These are phyloP conservation scores for Ophiostoma populinum DNA, from an alignment of 2,329 filamentous ascomycete species.

Conservation along the genomic window DNA sequence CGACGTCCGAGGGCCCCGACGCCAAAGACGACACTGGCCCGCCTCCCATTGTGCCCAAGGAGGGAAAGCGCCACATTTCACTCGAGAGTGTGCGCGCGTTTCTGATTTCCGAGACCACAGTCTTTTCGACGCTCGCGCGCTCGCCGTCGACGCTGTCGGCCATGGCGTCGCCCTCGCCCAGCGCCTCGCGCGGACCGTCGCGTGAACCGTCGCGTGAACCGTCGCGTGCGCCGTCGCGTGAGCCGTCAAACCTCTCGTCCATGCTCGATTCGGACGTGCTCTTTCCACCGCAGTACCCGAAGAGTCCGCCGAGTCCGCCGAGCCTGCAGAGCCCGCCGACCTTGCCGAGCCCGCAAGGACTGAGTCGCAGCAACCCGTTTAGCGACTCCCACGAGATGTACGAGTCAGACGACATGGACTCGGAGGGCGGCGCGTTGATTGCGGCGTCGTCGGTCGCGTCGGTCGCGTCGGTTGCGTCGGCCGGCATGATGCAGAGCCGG, in stretches of 20 bases:
- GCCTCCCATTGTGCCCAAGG: slow-evolving; percentile 29
- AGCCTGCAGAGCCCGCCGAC: slow-evolving; percentile 10
- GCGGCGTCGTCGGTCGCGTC: slow-evolving; percentile 18
- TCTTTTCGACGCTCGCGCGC: slow-evolving; percentile 42
- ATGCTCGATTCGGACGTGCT: no score
- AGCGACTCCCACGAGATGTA: not conserved
- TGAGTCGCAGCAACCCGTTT: not conserved
- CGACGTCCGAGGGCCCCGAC: slow-evolving; percentile 9
- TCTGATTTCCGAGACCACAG: slow-evolving; percentile 49
- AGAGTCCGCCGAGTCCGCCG: not conserved
- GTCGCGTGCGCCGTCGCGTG: no score
- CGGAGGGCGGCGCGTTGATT: slow-evolving; percentile 14
- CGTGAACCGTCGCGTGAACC: no score
- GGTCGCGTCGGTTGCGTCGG: slow-evolving; percentile 17
- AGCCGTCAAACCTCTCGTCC: no score
- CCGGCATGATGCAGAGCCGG: slow-evolving; percentile 18
- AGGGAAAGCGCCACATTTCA: slow-evolving; percentile 47
- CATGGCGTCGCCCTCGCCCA: slow-evolving; percentile 26
- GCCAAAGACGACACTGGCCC: not conserved
- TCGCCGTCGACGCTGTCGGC: slow-evolving; percentile 44
- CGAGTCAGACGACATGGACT: slow-evolving; percentile 1
- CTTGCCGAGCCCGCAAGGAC: not conserved
- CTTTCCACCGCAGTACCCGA: no score
- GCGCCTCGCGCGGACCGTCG: not conserved
- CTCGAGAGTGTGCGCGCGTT: slow-evolving; percentile 47